Conservation (phyloP, 176 grass and related monocot genomes). For the Areca catechu region DNA sequence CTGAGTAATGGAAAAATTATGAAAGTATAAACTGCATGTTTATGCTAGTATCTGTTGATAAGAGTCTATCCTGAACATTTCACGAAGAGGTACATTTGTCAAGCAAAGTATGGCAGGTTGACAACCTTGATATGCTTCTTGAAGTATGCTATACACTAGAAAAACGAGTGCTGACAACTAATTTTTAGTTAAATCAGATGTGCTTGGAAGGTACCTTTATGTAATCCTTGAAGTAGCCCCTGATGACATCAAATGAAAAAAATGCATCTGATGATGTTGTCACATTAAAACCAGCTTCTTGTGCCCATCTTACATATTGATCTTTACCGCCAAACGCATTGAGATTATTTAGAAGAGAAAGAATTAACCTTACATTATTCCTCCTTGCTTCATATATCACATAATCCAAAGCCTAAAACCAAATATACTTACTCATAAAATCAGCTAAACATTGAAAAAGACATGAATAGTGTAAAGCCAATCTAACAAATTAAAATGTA, state of each 20-base stretch:
- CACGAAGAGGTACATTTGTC: too few relatives aligned
- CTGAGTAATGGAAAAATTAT: too few relatives aligned
- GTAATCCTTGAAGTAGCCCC: slow-evolving; percentile 69
- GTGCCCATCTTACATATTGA: slow-evolving; percentile 88
- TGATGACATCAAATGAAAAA: slow-evolving; percentile 67
- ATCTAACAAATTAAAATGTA: too few relatives aligned
- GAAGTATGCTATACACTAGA: too few relatives aligned
- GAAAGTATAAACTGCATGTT: too few relatives aligned
- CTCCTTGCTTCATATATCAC: slow-evolving; percentile 78
- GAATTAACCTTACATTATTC: slow-evolving; percentile 59
- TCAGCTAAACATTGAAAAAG: neutral
- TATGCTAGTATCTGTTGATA: too few relatives aligned
- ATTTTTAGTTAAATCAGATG: neutral
- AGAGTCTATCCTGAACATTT: too few relatives aligned
- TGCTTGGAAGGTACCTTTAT: slow-evolving; percentile 2
- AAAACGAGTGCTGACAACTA: too few relatives aligned
- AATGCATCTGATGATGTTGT: slow-evolving; percentile 56
- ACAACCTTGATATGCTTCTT: too few relatives aligned
- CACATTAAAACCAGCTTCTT: slow-evolving; percentile 54
- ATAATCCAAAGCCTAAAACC: slow-evolving; percentile 72
- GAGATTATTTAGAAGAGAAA: slow-evolving; percentile 94
- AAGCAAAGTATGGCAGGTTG: too few relatives aligned
- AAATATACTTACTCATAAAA: neutral
- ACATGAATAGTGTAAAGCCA: too few relatives aligned
- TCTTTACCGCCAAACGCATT: slow-evolving; percentile 80